A percentile compares a stretch with the other conserved stretches of the same genome.
phyloP scores from a whole-genome alignment of 2,329 filamentous ascomycete species.

The Fusarium ramigenum region DNA sequence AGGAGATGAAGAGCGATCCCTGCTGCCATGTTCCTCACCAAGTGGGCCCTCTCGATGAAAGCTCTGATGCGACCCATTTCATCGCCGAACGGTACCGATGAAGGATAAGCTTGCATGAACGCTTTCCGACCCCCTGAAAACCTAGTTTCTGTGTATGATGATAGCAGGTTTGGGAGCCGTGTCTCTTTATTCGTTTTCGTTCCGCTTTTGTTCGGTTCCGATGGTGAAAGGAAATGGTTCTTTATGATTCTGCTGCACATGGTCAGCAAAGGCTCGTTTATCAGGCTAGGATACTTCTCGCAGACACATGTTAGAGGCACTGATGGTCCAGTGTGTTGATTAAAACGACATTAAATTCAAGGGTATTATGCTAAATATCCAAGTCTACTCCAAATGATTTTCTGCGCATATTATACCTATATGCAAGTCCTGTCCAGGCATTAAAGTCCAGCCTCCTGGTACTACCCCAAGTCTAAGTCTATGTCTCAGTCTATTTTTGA shows the following conservation, averaged over 20 bases:
- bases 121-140: conserved; percentile 28
- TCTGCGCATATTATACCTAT: conserved; percentile 7
- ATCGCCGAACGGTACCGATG: conserved; percentile 39
- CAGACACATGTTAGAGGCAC: conserved; percentile 8
- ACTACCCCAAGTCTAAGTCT: conserved; percentile 7
- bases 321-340: background rate
- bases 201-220: background rate
- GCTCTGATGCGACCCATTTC: conserved; percentile 32
- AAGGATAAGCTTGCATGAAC: conserved; percentile 31
- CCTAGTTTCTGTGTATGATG: conserved; percentile 1
- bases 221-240: conserved; percentile 6
- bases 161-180: background rate
- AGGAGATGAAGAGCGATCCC: conserved; percentile 16
- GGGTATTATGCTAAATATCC: conserved; percentile 41
- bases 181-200: background rate
- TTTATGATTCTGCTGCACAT: conserved; percentile 12
- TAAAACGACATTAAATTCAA: conserved; percentile 21
- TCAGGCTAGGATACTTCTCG: conserved; percentile 1
- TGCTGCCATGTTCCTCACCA: conserved; percentile 22
- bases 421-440: conserved; percentile 17
- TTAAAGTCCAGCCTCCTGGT: conserved; percentile 5
- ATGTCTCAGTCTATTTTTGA: conserved; percentile 9
- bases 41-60: conserved; percentile 33
- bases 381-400: conserved; percentile 15
- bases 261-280: background rate